These are phyloP conservation scores for Penicillium hesseltinei DNA, from an alignment of 2,329 filamentous ascomycete genomes.

Conservation along the genomic window DNA sequence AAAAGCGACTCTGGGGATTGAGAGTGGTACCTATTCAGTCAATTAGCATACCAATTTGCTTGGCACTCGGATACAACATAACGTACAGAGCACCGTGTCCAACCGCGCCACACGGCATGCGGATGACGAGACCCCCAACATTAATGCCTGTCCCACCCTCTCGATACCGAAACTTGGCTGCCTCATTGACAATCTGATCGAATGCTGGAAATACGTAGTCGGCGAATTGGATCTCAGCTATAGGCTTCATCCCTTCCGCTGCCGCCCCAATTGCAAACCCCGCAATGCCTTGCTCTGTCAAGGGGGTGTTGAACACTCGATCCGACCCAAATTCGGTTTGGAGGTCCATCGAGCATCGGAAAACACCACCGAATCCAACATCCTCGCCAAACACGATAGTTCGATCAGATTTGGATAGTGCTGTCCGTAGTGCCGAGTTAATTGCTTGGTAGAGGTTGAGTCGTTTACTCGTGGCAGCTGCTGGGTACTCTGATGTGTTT, in stretches of 20 bases:
- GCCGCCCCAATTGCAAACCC: slow-evolving; percentile 91
- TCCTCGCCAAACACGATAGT: slow-evolving; percentile 95
- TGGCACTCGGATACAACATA: neutral
- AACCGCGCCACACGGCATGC: slow-evolving; percentile 88
- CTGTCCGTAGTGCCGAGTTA: slow-evolving; percentile 82
- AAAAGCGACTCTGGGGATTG: slow-evolving; percentile 88
- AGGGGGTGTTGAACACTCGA: slow-evolving; percentile 92
- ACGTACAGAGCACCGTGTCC: slow-evolving; percentile 75
- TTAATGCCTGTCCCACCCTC: slow-evolving; percentile 63
- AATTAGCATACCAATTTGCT: neutral
- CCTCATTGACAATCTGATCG: slow-evolving; percentile 92
- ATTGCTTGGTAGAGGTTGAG: slow-evolving; percentile 94
- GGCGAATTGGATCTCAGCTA: slow-evolving; percentile 94
- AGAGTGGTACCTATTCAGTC: slow-evolving; percentile 63
- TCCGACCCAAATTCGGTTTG: slow-evolving; percentile 82
- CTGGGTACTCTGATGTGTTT: slow-evolving; percentile 69
- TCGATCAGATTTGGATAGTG: slow-evolving; percentile 77
- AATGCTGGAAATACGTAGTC: slow-evolving; percentile 93
- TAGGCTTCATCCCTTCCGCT: slow-evolving; percentile 84
- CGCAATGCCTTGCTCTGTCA: slow-evolving; percentile 91
- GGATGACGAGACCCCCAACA: slow-evolving; percentile 76
- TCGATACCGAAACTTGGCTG: slow-evolving; percentile 81
- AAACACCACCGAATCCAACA: slow-evolving; percentile 94
- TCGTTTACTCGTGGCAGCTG: slow-evolving; percentile 70
- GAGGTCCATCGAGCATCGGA: slow-evolving; percentile 88